Evolutionary conservation across 352 stramenopile genomes (phyloP).

Genomic region (Pythium sp.): DNA sequence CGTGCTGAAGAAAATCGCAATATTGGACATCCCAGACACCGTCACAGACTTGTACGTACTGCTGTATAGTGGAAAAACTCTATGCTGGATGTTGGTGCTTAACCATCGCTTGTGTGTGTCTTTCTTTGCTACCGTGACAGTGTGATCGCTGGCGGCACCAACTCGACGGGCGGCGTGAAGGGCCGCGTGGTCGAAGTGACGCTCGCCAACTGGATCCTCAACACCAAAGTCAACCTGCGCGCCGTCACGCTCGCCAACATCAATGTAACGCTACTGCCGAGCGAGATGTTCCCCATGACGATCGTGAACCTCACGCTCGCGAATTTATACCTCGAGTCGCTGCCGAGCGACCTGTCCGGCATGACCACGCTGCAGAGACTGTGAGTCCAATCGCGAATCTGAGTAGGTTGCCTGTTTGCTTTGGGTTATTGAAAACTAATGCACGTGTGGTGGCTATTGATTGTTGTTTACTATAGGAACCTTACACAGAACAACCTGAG

Average conservation of each 20-base stretch:
- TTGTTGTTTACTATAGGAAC: constrained; percentile 8
- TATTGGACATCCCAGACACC: constrained; percentile 9
- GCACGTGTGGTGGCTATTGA: background rate
- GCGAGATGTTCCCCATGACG: constrained; percentile 17
- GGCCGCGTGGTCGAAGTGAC: constrained; percentile 8
- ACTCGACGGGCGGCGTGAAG: constrained; percentile 11
- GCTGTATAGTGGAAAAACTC: background rate
- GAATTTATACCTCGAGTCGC: constrained; percentile 9
- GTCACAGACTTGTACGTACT: constrained; percentile 11
- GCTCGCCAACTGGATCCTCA: constrained; percentile 15
- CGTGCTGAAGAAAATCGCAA: constrained; percentile 10
- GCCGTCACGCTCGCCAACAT: constrained; percentile 19
- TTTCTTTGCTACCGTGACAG: background rate
- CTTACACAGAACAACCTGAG: constrained; percentile 14
- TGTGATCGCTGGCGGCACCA: constrained; percentile 13
- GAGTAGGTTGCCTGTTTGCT: background rate
- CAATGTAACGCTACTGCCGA: constrained; percentile 9
- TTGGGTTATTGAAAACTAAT: background rate
- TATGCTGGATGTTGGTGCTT: constrained; percentile 1
- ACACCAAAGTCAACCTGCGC: constrained; percentile 10
- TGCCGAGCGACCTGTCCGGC: constrained; percentile 9
- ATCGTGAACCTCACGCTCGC: constrained; percentile 14
- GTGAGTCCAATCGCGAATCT: background rate
- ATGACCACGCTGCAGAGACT: constrained; percentile 12
- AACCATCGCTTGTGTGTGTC: background rate